Percentiles rank a stretch among this genome's conserved stretches.
These are phyloP conservation scores for Microsporum canis DNA, from an alignment of 2,329 filamentous ascomycete genomes.

Conservation along the genomic window DNA sequence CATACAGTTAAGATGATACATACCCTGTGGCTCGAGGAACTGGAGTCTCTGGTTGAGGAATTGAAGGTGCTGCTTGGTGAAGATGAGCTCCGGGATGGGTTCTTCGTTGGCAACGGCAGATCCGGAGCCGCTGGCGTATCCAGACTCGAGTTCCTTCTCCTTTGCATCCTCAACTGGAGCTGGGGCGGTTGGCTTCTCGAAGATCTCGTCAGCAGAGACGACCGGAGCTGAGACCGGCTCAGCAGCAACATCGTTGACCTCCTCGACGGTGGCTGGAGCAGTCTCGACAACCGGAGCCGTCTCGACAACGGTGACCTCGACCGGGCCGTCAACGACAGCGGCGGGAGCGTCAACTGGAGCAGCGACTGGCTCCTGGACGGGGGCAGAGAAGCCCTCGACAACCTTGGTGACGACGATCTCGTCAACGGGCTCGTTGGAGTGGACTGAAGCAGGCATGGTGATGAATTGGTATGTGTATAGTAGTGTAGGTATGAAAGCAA, in stretches of 20 bases:
- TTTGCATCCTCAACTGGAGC: not conserved
- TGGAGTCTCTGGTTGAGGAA: conserved; percentile 86
- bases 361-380: not conserved
- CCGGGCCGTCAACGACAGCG: not conserved
- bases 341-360: not conserved
- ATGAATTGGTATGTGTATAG: not conserved
- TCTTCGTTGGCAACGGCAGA: conserved; percentile 52
- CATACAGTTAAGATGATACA: conserved; percentile 21
- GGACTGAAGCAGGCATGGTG: conserved; percentile 29
- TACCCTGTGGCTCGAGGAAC: conserved; percentile 67
- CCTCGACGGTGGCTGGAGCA: not conserved
- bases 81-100: conserved; percentile 62
- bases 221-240: not conserved
- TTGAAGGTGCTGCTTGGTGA: conserved; percentile 77
- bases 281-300: not conserved
- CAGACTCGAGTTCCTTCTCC: conserved; percentile 55
- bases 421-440: conserved; percentile 28
- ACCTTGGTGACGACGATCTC: conserved; percentile 5
- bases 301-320: not conserved
- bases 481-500: not conserved
- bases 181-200: not conserved
- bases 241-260: conserved; percentile 1
- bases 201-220: not conserved
- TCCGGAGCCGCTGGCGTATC: conserved; percentile 57
- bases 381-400: not conserved